Conservation (phyloP, 2,329 filamentous ascomycete genomes). For the Penicillium sp. region DNA sequence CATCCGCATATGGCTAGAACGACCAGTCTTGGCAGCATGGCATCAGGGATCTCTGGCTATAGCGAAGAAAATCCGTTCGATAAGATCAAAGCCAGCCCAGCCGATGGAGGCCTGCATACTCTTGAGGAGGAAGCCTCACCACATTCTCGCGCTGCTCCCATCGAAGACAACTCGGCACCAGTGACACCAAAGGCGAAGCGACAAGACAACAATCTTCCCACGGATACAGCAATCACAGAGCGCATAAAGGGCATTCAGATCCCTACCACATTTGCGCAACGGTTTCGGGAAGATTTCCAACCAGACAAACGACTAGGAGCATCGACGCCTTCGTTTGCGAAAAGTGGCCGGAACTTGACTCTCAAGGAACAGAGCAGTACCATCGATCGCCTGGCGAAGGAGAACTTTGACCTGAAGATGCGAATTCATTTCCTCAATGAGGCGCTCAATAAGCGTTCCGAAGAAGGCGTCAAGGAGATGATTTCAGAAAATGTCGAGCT, state of each 20-base stretch:
- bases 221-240: slow-evolving; percentile 82
- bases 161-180: slow-evolving; percentile 51
- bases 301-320: slow-evolving; percentile 56
- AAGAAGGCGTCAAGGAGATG: slow-evolving; percentile 96
- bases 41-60: slow-evolving; percentile 63
- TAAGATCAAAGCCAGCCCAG: slow-evolving; percentile 39
- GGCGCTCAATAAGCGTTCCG: slow-evolving; percentile 84
- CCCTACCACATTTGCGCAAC: slow-evolving; percentile 78
- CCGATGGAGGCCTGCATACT: slow-evolving; percentile 52
- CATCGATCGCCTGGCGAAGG: slow-evolving; percentile 92
- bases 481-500: slow-evolving; percentile 96
- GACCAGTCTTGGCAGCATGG: slow-evolving; percentile 85
- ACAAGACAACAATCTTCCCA: slow-evolving; percentile 60
- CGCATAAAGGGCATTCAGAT: slow-evolving; percentile 88
- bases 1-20: slow-evolving; percentile 62
- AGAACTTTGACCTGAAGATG: slow-evolving; percentile 96
- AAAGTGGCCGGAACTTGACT: slow-evolving; percentile 69
- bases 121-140: slow-evolving; percentile 54
- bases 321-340: slow-evolving; percentile 49
- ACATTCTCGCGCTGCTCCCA: slow-evolving; percentile 36
- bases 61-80: slow-evolving; percentile 48
- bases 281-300: slow-evolving; percentile 72
- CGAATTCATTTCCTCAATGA: slow-evolving; percentile 97
- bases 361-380: slow-evolving; percentile 97
- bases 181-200: slow-evolving; percentile 67